Conservation (phyloP, 768 basidiomycete genomes). For the Nidularia pulvinata region DNA sequence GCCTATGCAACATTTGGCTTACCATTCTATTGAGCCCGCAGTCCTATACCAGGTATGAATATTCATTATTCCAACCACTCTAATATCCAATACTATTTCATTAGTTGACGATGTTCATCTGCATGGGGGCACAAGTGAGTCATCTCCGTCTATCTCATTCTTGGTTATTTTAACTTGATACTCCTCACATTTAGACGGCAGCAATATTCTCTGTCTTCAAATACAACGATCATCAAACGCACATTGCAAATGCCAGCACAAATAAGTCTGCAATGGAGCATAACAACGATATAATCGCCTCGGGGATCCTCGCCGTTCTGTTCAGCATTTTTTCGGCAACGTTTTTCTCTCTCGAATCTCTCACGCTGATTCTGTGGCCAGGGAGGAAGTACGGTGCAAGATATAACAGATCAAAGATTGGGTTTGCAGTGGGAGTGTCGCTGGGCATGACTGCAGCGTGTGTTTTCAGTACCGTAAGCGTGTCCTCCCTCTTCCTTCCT, state of each 20-base stretch:
- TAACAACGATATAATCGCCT: conserved; percentile 26
- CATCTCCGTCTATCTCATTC: neutral
- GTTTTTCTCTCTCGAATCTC: conserved; percentile 30
- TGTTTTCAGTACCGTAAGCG: conserved; percentile 26
- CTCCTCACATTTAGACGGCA: conserved; percentile 12
- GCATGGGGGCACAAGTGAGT: conserved; percentile 25
- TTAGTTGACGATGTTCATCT: conserved; percentile 23
- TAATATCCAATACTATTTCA: conserved; percentile 6
- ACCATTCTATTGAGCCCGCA: too few relatives aligned
- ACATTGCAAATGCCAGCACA: conserved; percentile 16
- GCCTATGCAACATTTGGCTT: too few relatives aligned
- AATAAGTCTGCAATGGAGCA: conserved; percentile 14
- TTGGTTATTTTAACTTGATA: too few relatives aligned
- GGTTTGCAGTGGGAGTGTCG: conserved; percentile 18
- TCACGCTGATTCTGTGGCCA: conserved; percentile 33
- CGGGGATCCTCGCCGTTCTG: conserved; percentile 25
- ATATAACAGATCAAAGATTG: conserved; percentile 18
- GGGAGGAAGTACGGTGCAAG: conserved; percentile 22
- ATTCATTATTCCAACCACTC: neutral
- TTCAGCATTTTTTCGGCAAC: conserved; percentile 31
- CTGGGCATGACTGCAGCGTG: conserved; percentile 21
- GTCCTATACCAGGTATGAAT: too few relatives aligned
- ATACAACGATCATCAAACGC: conserved; percentile 23
- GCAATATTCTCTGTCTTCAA: conserved; percentile 34
- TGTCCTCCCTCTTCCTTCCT: neutral